A percentile compares a stretch with the other conserved stretches of the same genome.
These are phyloP conservation scores for Penicillium sp. DNA, from an alignment of 2,329 filamentous ascomycete species.

Conservation along the genomic window DNA sequence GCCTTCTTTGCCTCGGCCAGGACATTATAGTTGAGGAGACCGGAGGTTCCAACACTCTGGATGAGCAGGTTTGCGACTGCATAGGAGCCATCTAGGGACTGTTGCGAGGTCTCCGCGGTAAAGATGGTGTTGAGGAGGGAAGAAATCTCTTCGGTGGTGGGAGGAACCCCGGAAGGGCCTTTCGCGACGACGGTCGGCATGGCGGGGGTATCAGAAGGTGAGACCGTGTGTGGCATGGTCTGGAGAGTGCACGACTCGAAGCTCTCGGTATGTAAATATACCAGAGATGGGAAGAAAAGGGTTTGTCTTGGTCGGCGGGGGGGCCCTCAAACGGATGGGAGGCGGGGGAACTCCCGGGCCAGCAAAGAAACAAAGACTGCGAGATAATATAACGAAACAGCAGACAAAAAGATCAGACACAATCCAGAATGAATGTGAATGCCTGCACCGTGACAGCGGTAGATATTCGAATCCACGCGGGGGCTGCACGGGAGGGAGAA, in stretches of 20 bases:
- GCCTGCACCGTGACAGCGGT: constrained; percentile 5
- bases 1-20: constrained; percentile 71
- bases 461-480: constrained; percentile 12
- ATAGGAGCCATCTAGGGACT: constrained; percentile 69
- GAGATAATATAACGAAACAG: neutral
- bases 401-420: neutral
- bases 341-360: constrained; percentile 10
- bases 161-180: constrained; percentile 51
- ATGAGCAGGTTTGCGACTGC: constrained; percentile 64
- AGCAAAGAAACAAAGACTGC: constrained; percentile 6
- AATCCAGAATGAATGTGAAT: constrained; percentile 1
- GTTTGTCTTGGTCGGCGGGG: constrained; percentile 2
- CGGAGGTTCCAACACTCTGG: constrained; percentile 66
- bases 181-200: constrained; percentile 54
- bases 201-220: constrained; percentile 42
- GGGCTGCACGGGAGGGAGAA: constrained; percentile 14
- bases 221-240: constrained; percentile 53
- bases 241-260: constrained; percentile 8
- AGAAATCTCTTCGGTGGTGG: constrained; percentile 66
- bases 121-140: constrained; percentile 69
- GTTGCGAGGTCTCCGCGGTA: constrained; percentile 66
- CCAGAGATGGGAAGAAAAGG: constrained; percentile 8
- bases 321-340: constrained; percentile 4
- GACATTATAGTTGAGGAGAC: constrained; percentile 63
- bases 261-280: constrained; percentile 15